Base-by-base conservation (phyloP, 345 rosid genomes). In the Citropsis articulata region DNA sequence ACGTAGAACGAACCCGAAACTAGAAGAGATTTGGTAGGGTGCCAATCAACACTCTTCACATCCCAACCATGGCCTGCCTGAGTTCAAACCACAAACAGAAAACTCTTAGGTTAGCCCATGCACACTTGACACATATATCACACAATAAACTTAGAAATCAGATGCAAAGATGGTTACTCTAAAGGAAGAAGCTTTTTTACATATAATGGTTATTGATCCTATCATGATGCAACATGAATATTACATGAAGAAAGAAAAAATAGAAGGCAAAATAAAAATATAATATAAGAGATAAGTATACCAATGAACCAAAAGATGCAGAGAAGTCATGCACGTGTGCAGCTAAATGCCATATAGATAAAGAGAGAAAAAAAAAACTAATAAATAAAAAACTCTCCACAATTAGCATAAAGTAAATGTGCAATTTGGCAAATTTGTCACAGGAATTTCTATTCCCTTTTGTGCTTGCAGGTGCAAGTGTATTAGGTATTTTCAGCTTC, bases 61-160 rank as follows among this genome's bases (percentile, higher is more conserved):
- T 96, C 98, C 97, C 98, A 94, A 82, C 98, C 98, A 87, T 96
- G 99, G 91, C 99, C 99, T 96, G 99, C 94, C 94, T 92, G 97
- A 92, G 93, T 94, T 92, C 87, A 96, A 94, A 85, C 75, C 83
- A 79, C 69, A 78, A 62, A 73, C 63, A 76, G 76, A 87, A 77
- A 86, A 77, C 76, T 82, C 89, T 85, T 82, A 80, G 88, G 88
- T 91, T 79, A 89, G 67, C 85, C 81, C 69, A 77, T 60, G 75
- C 40, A 66, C 18, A 50, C 33, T 66, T 7, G 35, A 55, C 18
- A 80, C 30, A 66, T 0, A 68, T 45, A 56, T 48, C 56, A 48
- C 19, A 83, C 56, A 10, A 45, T 33, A 69, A 42, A 42, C 42
- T 31, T 27, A 24, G 50, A 67, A 71, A 65, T 57, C 80, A 71